Conservation (phyloP, 208 protist species). For the Entamoeba moshkovskii region DNA sequence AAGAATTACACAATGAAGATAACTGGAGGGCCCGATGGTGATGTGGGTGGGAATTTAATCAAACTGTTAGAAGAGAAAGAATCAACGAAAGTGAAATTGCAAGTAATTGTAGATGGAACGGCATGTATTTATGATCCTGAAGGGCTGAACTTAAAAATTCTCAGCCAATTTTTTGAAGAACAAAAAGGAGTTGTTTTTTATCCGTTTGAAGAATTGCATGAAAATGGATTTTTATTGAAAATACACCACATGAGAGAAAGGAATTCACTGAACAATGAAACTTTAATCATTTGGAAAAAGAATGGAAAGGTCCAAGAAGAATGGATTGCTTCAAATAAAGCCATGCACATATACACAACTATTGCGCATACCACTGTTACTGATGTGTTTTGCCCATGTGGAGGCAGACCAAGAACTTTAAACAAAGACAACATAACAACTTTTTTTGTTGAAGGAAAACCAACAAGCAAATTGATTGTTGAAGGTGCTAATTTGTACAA, state of each 20-base stretch:
- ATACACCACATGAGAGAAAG: not conserved
- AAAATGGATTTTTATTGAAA: not conserved
- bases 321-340: not conserved
- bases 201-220: not conserved
- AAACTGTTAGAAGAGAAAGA: not conserved
- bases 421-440: not conserved
- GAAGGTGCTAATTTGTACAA: not conserved
- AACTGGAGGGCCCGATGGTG: not conserved
- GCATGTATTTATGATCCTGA: not conserved
- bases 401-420: not conserved
- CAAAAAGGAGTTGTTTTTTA: not conserved
- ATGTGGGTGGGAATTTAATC: not conserved
- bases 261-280: not conserved
- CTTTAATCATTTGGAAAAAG: not conserved
- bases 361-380: not conserved
- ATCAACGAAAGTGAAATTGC: not conserved
- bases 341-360: not conserved
- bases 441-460: not conserved
- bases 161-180: not conserved
- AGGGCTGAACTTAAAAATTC: not conserved
- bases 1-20: not conserved
- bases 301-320: not conserved
- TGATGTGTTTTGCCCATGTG: not conserved
- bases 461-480: not conserved
- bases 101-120: not conserved